These are phyloP conservation scores for Barnettozyma vustinii DNA, from an alignment of 805 yeast genomes.

Conservation along the genomic window DNA sequence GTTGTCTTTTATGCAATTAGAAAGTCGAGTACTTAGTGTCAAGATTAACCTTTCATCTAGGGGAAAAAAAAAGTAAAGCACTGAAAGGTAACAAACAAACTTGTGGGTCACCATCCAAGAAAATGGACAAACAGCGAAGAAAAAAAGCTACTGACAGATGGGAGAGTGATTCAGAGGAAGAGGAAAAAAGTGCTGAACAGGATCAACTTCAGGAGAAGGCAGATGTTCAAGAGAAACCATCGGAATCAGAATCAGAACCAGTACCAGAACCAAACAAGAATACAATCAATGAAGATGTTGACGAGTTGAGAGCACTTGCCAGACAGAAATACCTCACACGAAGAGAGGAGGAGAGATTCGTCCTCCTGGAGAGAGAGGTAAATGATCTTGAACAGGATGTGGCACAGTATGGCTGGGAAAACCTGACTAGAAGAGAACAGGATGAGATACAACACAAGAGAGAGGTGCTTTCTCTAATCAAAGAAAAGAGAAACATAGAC, in stretches of 20 bases:
- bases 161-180: slow-evolving; percentile 19
- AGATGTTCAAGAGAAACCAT: background rate
- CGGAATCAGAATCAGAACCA: slow-evolving; percentile 6
- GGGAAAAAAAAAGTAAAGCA: background rate
- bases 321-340: slow-evolving; percentile 43
- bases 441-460: slow-evolving; percentile 47
- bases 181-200: background rate
- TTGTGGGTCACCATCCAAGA: background rate
- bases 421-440: slow-evolving; percentile 42
- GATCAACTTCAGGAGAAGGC: slow-evolving; percentile 5
- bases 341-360: slow-evolving; percentile 43
- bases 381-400: slow-evolving; percentile 45
- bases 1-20: too few species aligned
- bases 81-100: background rate
- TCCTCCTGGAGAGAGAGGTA: slow-evolving; percentile 42
- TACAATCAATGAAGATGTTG: slow-evolving; percentile 18
- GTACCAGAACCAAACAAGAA: background rate
- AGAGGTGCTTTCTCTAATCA: slow-evolving; percentile 40
- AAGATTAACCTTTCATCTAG: too few species aligned
- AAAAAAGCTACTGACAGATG: slow-evolving; percentile 16
- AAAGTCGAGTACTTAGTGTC: too few species aligned
- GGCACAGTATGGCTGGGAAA: slow-evolving; percentile 47
- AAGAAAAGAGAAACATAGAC: slow-evolving; percentile 31
- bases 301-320: slow-evolving; percentile 39
- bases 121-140: slow-evolving; percentile 9